phyloP scores from a whole-genome alignment of 75 land plant genomes.

The Pseudotsuga menziesii region DNA sequence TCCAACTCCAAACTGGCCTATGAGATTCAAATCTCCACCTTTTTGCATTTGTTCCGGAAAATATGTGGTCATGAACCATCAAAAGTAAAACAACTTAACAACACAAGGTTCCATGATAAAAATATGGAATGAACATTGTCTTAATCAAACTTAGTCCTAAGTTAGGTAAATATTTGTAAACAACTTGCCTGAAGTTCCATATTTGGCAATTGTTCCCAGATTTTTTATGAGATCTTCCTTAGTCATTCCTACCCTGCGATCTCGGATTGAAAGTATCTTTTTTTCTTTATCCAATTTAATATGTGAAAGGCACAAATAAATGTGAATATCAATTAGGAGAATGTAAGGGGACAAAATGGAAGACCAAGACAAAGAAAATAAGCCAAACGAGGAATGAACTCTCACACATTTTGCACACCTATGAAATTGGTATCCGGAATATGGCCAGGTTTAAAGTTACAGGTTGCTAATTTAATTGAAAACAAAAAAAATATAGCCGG shows the following conservation, averaged over 20 bases:
- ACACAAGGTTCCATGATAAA: background rate
- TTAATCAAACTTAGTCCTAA: background rate
- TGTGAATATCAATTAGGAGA: too few species aligned
- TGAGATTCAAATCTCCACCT: constrained; percentile 87
- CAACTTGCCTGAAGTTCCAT: constrained; percentile 89
- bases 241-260: constrained; percentile 96
- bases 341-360: too few species aligned
- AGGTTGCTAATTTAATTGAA: too few species aligned
- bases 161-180: background rate
- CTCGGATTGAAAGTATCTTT: constrained; percentile 80
- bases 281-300: constrained; percentile 94
- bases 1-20: constrained; percentile 99
- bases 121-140: background rate
- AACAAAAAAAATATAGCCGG: too few species aligned
- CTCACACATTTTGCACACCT: too few species aligned
- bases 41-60: constrained; percentile 97
- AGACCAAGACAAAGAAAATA: too few species aligned
- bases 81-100: background rate
- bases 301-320: constrained; percentile 17
- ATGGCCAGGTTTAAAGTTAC: too few species aligned
- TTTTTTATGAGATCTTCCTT: constrained; percentile 97
- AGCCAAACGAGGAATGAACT: too few species aligned
- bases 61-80: constrained; percentile 37
- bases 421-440: too few species aligned
- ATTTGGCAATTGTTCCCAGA: constrained; percentile 96